A percentile compares a stretch with the other conserved stretches of the same genome.
phyloP scores from a whole-genome alignment of 108 stramenopile genomes.

The Pseudonitzschia delicatissima region DNA sequence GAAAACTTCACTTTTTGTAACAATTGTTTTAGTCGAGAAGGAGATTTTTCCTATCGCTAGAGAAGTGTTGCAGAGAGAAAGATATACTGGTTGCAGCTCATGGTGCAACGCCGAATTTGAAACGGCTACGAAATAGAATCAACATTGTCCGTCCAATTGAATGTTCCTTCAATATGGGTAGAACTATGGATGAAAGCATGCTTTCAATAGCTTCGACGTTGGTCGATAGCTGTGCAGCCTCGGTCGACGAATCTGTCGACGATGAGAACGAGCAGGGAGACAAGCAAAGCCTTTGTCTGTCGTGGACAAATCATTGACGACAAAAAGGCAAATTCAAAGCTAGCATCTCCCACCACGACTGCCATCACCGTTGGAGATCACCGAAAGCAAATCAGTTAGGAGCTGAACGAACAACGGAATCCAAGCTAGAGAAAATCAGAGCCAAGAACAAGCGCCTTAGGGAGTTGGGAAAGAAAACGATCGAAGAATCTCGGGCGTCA shows the following conservation, averaged over 20 bases:
- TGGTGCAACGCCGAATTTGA: no score
- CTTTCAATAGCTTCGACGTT: conserved; percentile 3
- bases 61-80: no score
- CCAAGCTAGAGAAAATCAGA: conserved; percentile 1
- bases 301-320: background rate
- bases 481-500: background rate
- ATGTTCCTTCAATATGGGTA: background rate
- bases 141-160: no score
- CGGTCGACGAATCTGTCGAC: background rate
- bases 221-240: background rate
- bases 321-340: background rate
- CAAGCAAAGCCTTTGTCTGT: background rate
- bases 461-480: background rate
- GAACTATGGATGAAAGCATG: background rate
- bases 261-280: background rate
- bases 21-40: no score
- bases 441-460: background rate
- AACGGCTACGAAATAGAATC: no score
- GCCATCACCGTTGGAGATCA: no score
- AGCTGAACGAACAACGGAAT: background rate
- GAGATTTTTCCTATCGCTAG: no score
- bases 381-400: background rate
- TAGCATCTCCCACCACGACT: background rate
- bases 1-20: no score
- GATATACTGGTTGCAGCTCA: no score